phyloP scores from a whole-genome alignment of 2,329 filamentous ascomycete genomes.

The Colletotrichum falcatum region DNA sequence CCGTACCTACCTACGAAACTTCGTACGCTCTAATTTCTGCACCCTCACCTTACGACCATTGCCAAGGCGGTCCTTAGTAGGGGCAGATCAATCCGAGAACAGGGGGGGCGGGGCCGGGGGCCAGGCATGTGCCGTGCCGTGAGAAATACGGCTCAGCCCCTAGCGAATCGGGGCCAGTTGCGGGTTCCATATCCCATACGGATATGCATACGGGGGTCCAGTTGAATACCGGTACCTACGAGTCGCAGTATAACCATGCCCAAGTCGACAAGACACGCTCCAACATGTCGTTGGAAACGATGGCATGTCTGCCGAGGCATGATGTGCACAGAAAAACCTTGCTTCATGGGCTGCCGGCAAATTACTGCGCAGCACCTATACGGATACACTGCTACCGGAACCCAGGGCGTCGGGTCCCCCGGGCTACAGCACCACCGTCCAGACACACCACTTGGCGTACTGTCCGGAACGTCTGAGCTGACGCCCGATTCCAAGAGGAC shows the following conservation, averaged over 20 bases:
- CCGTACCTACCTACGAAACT: too few species aligned
- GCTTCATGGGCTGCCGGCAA: neutral
- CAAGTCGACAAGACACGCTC: neutral
- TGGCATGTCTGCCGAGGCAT: neutral
- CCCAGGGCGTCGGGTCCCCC: too few species aligned
- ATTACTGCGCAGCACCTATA: neutral
- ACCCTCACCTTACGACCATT: neutral
- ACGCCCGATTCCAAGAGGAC: neutral
- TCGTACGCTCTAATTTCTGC: too few species aligned
- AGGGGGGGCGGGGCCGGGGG: slow-evolving; percentile 22
- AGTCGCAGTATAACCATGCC: too few species aligned
- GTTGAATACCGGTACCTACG: neutral
- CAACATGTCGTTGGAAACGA: neutral
- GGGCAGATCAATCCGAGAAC: neutral
- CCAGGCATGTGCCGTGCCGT: slow-evolving; percentile 32
- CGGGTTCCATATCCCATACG: neutral
- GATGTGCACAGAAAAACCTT: neutral
- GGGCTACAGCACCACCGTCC: too few species aligned
- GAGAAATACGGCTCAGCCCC: slow-evolving; percentile 3
- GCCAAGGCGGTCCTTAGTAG: neutral
- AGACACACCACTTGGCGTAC: neutral
- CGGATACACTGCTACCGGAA: too few species aligned
- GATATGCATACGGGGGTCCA: too few species aligned
- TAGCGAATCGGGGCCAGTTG: neutral
- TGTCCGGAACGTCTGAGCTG: slow-evolving; percentile 8